These are phyloP conservation scores for Fusarium secorum DNA, from an alignment of 2,329 filamentous ascomycete species.

Conservation along the genomic window DNA sequence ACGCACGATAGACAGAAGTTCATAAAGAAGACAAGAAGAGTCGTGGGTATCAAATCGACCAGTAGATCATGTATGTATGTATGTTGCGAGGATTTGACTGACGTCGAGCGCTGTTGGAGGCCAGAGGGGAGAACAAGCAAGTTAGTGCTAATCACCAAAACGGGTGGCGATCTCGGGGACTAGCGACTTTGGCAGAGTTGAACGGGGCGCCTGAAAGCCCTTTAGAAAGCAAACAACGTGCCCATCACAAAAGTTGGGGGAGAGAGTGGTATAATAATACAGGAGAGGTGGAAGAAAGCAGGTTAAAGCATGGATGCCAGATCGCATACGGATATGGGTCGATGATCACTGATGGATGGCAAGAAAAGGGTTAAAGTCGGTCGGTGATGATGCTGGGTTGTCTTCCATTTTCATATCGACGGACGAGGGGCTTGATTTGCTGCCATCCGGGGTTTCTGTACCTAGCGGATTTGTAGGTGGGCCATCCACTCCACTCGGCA, in stretches of 20 bases:
- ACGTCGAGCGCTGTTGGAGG: constrained; percentile 31
- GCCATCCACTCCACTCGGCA: constrained; percentile 22
- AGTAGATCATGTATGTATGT: constrained; percentile 15
- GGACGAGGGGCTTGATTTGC: constrained; percentile 40
- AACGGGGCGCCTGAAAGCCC: constrained; percentile 32
- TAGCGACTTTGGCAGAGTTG: constrained; percentile 11
- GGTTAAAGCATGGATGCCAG: constrained; percentile 21
- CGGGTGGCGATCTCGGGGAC: constrained; percentile 40
- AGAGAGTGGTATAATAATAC: constrained; percentile 12
- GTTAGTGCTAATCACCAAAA: constrained; percentile 35
- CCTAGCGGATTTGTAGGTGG: constrained; percentile 27
- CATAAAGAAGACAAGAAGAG: constrained; percentile 1
- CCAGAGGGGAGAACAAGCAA: constrained; percentile 28
- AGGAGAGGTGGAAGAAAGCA: constrained; percentile 6
- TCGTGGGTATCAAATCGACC: constrained; percentile 30
- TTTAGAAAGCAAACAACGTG: constrained; percentile 28
- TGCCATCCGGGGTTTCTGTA: constrained; percentile 28
- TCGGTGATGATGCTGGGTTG: constrained; percentile 37
- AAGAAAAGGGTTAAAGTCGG: constrained; percentile 39
- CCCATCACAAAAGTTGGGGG: constrained; percentile 25
- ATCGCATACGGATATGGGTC: constrained; percentile 40
- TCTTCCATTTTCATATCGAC: constrained; percentile 33
- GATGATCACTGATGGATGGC: constrained; percentile 27
- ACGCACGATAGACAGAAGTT: background rate
- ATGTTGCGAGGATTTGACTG: constrained; percentile 18